These are phyloP conservation scores for Paradendryphiella salina DNA, from an alignment of 2,329 filamentous ascomycete species.

Conservation along the genomic window DNA sequence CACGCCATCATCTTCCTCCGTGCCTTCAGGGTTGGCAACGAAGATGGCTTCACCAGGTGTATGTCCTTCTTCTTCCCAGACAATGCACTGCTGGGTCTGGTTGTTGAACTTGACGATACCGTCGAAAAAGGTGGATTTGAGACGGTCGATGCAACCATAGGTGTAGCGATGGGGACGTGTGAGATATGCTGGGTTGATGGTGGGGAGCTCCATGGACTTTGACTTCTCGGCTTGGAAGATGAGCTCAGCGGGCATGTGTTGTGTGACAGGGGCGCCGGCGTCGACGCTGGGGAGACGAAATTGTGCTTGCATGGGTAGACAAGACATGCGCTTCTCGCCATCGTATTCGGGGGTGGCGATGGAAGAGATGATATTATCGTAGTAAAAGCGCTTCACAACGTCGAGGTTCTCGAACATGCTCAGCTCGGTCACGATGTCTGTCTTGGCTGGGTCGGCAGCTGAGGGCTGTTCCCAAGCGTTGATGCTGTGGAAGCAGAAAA, in stretches of 20 bases:
- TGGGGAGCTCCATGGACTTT: conserved; percentile 63
- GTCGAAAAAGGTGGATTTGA: conserved; percentile 64
- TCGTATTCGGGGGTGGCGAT: conserved; percentile 17
- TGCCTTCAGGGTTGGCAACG: conserved; percentile 56
- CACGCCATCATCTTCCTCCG: conserved; percentile 65
- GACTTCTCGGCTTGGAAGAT: conserved; percentile 44
- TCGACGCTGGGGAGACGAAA: conserved; percentile 43
- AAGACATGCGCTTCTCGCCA: conserved; percentile 32
- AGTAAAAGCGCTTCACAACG: conserved; percentile 69
- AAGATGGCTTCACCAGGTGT: conserved; percentile 73
- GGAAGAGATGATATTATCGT: conserved; percentile 48
- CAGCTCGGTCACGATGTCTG: conserved; percentile 67
- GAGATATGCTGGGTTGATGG: conserved; percentile 62
- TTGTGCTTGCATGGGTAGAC: conserved; percentile 35
- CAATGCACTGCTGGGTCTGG: conserved; percentile 53
- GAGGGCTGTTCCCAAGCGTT: conserved; percentile 72
- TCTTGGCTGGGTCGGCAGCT: conserved; percentile 38
- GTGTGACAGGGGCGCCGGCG: conserved; percentile 24
- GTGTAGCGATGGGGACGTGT: conserved; percentile 62
- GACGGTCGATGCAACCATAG: conserved; percentile 61
- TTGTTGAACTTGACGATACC: conserved; percentile 68
- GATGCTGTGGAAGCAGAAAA: conserved; percentile 79
- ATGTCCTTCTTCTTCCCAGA: conserved; percentile 64
- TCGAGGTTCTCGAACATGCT: conserved; percentile 66
- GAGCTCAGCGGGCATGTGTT: conserved; percentile 14